phyloP scores from a whole-genome alignment of 2,329 filamentous ascomycete genomes.

The Thielaviopsis euricoi region DNA sequence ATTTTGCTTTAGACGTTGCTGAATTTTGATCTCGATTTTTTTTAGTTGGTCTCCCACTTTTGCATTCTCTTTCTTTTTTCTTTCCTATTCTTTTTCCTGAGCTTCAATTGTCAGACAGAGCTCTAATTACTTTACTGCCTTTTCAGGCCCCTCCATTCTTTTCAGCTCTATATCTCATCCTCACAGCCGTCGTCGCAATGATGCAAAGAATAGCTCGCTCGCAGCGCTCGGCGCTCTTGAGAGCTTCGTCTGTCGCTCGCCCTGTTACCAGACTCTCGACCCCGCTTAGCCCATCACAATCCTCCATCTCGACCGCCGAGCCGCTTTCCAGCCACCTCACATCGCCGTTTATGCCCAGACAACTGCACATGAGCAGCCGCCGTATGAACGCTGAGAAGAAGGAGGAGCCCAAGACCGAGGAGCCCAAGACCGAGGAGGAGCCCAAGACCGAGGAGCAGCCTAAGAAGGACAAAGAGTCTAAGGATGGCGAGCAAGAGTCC shows the following conservation, averaged over 20 bases:
- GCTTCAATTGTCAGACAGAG: background rate
- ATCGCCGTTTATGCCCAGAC: conserved; percentile 21
- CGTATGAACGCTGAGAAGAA: conserved; percentile 1
- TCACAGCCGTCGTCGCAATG: background rate
- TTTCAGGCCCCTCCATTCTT: background rate
- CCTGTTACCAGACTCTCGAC: conserved; percentile 30
- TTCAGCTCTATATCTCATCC: background rate
- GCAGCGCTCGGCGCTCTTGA: conserved; percentile 4
- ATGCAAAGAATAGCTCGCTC: conserved; percentile 8
- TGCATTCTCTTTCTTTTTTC: background rate
- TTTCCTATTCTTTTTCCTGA: background rate
- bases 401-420: conserved; percentile 21
- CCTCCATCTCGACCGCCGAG: conserved; percentile 21
- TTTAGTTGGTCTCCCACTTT: conserved; percentile 8
- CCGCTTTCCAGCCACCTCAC: conserved; percentile 20
- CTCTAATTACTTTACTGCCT: background rate
- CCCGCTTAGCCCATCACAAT: conserved; percentile 29
- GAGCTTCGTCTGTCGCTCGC: conserved; percentile 13
- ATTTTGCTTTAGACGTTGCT: background rate
- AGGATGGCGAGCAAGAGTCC: conserved; percentile 27
- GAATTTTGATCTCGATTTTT: background rate
- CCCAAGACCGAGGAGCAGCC: conserved; percentile 14
- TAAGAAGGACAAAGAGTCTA: conserved; percentile 25
- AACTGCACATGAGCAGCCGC: conserved; percentile 19
- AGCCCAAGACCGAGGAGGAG: conserved; percentile 22